These are phyloP conservation scores for Geum urbanum DNA, from an alignment of 306 rosid genomes.

Conservation along the genomic window DNA sequence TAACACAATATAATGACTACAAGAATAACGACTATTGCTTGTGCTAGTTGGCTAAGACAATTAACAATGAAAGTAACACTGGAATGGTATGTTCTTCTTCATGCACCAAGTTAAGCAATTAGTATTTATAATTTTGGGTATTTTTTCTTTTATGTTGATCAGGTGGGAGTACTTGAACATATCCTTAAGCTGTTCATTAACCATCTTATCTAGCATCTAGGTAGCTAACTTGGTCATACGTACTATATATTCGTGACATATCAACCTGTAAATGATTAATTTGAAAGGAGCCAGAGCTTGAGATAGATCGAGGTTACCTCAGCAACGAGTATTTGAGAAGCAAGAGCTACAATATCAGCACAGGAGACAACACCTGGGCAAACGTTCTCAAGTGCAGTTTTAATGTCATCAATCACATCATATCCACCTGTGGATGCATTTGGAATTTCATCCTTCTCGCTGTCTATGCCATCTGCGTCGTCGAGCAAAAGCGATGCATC, in stretches of 20 bases:
- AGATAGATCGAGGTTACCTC: slow-evolving; percentile 23
- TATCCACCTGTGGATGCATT: slow-evolving; percentile 25
- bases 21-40: no score
- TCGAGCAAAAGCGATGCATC: slow-evolving; percentile 46
- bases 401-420: slow-evolving; percentile 36
- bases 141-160: neutral
- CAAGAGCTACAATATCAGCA: slow-evolving; percentile 45
- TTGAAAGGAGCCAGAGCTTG: neutral
- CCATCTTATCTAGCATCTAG: neutral
- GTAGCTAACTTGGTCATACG: neutral
- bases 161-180: neutral
- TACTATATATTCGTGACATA: neutral
- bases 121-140: no score
- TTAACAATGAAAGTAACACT: no score
- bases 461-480: slow-evolving; percentile 21
- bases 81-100: neutral
- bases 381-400: slow-evolving; percentile 39
- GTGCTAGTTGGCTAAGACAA: no score
- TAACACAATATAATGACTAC: no score
- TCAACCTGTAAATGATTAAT: neutral
- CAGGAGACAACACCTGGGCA: slow-evolving; percentile 51
- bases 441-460: slow-evolving; percentile 23
- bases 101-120: neutral
- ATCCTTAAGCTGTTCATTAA: neutral
- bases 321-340: slow-evolving; percentile 25